Percentiles rank a stretch among this genome's conserved stretches.
Conservation (phyloP, 1,284 basidiomycete genomes). For the Microstroma glucosiphilum region DNA sequence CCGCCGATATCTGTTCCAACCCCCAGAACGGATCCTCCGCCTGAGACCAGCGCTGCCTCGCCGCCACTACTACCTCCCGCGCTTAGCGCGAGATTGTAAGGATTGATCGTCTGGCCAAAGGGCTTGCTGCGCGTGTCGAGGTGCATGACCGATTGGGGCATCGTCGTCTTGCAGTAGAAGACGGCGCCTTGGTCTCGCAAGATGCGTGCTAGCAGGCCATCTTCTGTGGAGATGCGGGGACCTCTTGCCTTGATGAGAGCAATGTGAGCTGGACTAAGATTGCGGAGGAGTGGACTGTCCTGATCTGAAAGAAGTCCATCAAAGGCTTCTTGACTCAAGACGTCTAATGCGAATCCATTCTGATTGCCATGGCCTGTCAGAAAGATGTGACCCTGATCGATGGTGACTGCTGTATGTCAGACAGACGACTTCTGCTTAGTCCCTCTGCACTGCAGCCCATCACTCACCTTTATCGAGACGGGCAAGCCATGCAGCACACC, state of each 20-base stretch:
- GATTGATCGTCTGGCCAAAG: conserved; percentile 34
- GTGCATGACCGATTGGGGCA: conserved; percentile 39
- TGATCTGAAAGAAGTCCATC: conserved; percentile 18
- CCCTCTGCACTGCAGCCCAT: no score
- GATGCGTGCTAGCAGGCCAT: conserved; percentile 18
- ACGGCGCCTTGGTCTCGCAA: conserved; percentile 24
- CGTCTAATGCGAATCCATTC: conserved; percentile 33
- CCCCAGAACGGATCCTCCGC: conserved; percentile 25
- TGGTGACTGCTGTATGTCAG: not conserved
- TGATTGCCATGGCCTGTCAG: conserved; percentile 24
- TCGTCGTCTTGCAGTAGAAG: conserved; percentile 31
- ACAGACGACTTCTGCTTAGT: not conserved
- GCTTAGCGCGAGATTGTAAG: conserved; percentile 26
- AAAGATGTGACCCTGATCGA: conserved; percentile 28
- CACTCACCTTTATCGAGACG: not conserved
- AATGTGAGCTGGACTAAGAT: not conserved
- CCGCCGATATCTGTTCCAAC: conserved; percentile 37
- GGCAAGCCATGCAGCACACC: conserved; percentile 12
- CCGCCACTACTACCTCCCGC: conserved; percentile 34
- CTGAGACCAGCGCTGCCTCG: conserved; percentile 25
- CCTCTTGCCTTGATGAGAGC: conserved; percentile 8
- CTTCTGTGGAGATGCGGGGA: conserved; percentile 6
- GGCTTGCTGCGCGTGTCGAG: conserved; percentile 29
- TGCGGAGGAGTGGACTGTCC: conserved; percentile 8
- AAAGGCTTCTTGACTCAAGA: conserved; percentile 17